phyloP scores from a whole-genome alignment of 2,329 filamentous ascomycete genomes.

The Pestalotiopsis sp. region DNA sequence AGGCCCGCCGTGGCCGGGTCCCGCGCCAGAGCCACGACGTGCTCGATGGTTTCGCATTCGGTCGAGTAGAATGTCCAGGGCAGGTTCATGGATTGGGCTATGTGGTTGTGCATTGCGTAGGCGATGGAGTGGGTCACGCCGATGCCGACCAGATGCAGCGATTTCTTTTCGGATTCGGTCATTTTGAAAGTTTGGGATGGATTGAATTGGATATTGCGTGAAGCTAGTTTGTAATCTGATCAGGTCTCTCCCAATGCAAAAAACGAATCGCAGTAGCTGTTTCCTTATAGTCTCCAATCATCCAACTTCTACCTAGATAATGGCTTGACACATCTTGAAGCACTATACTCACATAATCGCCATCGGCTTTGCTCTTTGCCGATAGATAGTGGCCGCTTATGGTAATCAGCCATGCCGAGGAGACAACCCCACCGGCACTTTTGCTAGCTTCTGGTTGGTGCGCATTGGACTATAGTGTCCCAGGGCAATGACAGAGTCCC shows the following conservation, averaged over 20 bases:
- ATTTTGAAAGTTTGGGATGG: not conserved
- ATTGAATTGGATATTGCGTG: not conserved
- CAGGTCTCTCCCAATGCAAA: not conserved
- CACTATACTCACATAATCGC: not conserved
- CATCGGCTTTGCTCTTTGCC: not conserved
- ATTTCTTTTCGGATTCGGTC: not conserved
- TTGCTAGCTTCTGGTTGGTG: too few relatives aligned
- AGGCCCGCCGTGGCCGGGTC: not conserved
- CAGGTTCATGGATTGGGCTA: not conserved
- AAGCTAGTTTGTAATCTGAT: not conserved
- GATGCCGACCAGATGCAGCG: not conserved
- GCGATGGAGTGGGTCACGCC: conserved; percentile 6
- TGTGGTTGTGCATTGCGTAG: conserved; percentile 1
- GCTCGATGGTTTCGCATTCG: not conserved
- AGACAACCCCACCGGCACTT: too few relatives aligned
- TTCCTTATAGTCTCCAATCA: not conserved
- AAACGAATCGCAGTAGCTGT: not conserved
- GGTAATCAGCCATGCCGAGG: too few relatives aligned
- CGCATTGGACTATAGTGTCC: too few relatives aligned
- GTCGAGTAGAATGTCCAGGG: conserved; percentile 7
- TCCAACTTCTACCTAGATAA: not conserved
- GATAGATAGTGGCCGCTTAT: not conserved
- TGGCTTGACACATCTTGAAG: not conserved
- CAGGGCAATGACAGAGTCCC: too few relatives aligned
- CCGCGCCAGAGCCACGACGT: not conserved